These are phyloP conservation scores for Globisporangium spiculum DNA, from an alignment of 352 stramenopile species.

Conservation along the genomic window DNA sequence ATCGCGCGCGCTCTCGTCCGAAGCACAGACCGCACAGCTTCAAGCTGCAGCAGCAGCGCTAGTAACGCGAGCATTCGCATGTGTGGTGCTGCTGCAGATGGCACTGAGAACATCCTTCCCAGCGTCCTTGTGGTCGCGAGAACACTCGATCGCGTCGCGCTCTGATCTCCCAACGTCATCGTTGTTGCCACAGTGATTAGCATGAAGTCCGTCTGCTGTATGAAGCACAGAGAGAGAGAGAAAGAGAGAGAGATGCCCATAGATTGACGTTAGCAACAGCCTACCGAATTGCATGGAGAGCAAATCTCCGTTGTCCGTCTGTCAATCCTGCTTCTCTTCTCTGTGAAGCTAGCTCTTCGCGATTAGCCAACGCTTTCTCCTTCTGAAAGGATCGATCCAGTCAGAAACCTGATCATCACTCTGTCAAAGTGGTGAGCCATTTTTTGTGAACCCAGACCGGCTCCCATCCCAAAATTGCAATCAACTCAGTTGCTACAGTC, in stretches of 20 bases:
- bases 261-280: neutral
- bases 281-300: neutral
- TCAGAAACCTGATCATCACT: conserved; percentile 1
- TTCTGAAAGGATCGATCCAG: conserved; percentile 9
- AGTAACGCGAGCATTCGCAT: conserved; percentile 1
- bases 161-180: conserved; percentile 18
- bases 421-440: neutral
- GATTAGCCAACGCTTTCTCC: conserved; percentile 1
- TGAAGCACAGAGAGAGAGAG: neutral
- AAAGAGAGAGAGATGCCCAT: neutral
- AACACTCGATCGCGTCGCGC: conserved; percentile 33
- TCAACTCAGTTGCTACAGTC: neutral
- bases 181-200: neutral
- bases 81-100: neutral
- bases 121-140: conserved; percentile 12
- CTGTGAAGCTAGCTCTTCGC: conserved; percentile 5
- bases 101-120: neutral
- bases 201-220: neutral
- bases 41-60: conserved; percentile 14
- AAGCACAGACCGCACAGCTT: conserved; percentile 13
- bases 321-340: neutral
- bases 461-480: neutral
- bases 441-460: neutral
- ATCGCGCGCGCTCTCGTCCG: conserved; percentile 1
- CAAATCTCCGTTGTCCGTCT: neutral